These are phyloP conservation scores for Helianthus annuus DNA, from an alignment of 129 eudicot species.

Conservation along the genomic window HanXRQr2.0-SUNRISE NC_035438.2:82624153-82624652, in stretches of 20 bases:
- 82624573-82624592: background rate
- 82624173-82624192: background rate
- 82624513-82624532: no score
- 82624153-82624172: no score
- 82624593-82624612: no score
- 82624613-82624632: no score
- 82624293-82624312: background rate
- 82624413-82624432: background rate
- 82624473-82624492: no score
- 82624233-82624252: background rate
- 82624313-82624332: background rate
- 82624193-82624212: background rate
- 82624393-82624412: background rate
- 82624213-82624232: no score
- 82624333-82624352: background rate
- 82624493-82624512: no score
- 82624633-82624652: no score
- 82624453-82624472: no score
- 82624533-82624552: no score
- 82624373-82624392: background rate
- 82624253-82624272: background rate
- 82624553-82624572: no score
- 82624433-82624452: background rate
- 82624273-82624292: background rate
- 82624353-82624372: background rate